These are phyloP conservation scores for Scedosporium aurantiacum DNA, from an alignment of 2,329 filamentous ascomycete genomes.

Conservation along the genomic window DNA sequence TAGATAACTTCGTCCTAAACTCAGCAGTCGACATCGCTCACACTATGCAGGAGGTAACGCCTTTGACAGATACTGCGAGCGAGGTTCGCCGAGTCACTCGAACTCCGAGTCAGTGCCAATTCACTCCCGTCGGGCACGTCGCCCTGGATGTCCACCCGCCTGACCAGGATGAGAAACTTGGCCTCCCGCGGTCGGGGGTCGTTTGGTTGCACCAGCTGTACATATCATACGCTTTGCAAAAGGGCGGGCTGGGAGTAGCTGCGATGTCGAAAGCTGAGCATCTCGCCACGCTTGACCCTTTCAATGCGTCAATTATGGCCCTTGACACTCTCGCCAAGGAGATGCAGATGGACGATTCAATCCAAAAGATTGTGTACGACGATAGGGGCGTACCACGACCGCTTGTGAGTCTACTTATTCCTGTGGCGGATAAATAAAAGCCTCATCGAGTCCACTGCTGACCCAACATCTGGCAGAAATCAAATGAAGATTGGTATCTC, in stretches of 20 bases:
- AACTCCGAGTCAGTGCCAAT: background rate
- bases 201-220: background rate
- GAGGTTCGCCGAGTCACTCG: background rate
- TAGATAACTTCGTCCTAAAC: background rate
- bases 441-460: background rate
- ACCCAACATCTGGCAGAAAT: background rate
- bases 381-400: background rate
- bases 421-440: background rate
- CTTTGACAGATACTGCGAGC: background rate
- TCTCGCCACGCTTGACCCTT: background rate
- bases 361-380: background rate
- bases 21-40: background rate
- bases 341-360: background rate
- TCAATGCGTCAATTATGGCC: background rate
- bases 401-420: background rate
- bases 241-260: background rate
- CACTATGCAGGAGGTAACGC: background rate
- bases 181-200: background rate
- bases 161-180: background rate
- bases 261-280: background rate
- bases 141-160: background rate
- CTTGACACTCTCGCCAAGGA: background rate
- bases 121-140: background rate
- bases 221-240: background rate
- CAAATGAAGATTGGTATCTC: background rate